Base-by-base conservation (phyloP, 2,329 filamentous ascomycete species). In the Alternaria sp. region DNA sequence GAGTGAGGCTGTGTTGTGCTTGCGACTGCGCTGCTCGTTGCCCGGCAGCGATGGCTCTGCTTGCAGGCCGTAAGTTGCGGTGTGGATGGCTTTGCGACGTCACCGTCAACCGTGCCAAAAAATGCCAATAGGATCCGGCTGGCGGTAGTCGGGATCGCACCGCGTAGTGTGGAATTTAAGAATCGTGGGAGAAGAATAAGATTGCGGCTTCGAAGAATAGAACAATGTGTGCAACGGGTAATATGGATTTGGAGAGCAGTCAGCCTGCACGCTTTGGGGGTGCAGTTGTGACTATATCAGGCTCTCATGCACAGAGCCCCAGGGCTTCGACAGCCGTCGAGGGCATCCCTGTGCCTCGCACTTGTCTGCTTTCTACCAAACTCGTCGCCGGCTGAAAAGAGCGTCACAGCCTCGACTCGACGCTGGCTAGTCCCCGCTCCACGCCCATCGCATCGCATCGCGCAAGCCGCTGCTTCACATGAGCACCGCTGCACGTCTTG, bases 401-500 rank as follows among this genome's bases (percentile, higher is more conserved):
- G 44, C 45, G 50, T 62, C 60, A 57, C 59, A 50, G 44, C 60
- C 45, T 55, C 45, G 32, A 58, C 36, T 59, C 50, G 28, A 57
- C 17, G 40, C 55, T 25, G 13, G n/a, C 54, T 57, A 50, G 45
- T 17, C 30, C 52, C 44, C 51, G 53, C 56, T 64, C 65, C 69
- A 64, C 70, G 69, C 71, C 69, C 67, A 67, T 56, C 54, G 52
- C 53, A 57, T 67, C 64, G 66, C 66, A 73, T 73, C 70, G 72
- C 72, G 69, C 69, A 61, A 64, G 62, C 62, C 61, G 61, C 43
- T 56, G 61, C 62, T 58, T 50, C 62, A 64, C 61, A 72, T 59
- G 56, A 53, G 68, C 64, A 67, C 36, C 65, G 67, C 67, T 66
- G 66, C 59, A 66, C 52, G 59, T 43, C 40, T 44, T 46, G 56